phyloP scores from a whole-genome alignment of 225 moss, liverwort and hornwort genomes.

The Marchantia paleacea region DNA sequence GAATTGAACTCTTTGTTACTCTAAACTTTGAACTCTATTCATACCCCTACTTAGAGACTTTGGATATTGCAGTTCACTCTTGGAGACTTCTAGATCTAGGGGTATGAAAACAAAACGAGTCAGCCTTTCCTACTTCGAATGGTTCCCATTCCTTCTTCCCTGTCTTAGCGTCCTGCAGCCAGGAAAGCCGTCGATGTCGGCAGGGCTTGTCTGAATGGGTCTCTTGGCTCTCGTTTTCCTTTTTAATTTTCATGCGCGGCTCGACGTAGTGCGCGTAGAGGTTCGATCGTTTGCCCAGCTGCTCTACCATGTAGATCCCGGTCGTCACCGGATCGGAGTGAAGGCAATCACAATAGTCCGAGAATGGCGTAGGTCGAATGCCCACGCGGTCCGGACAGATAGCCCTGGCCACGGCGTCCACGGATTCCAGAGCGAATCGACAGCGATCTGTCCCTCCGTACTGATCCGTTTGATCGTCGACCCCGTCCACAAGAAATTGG shows the following conservation, averaged over 20 bases:
- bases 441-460: no score
- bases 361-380: slow-evolving; percentile 27
- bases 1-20: no score
- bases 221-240: neutral
- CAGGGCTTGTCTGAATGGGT: slow-evolving; percentile 56
- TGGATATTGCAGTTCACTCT: no score
- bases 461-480: no score
- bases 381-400: slow-evolving; percentile 33
- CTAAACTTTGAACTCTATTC: no score
- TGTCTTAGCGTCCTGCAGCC: slow-evolving; percentile 61
- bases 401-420: slow-evolving; percentile 26
- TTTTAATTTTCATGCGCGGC: slow-evolving; percentile 38
- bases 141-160: slow-evolving; percentile 58
- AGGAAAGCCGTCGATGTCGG: slow-evolving; percentile 49
- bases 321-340: slow-evolving; percentile 43
- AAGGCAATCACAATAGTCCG: slow-evolving; percentile 24
- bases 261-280: slow-evolving; percentile 53
- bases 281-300: slow-evolving; percentile 48
- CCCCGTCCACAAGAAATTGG: no score
- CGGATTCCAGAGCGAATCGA: slow-evolving; percentile 33
- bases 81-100: no score
- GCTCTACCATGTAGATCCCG: slow-evolving; percentile 29
- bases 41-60: no score
- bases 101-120: no score
- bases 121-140: no score